phyloP scores from a whole-genome alignment of 768 basidiomycete species.

The Atractiella rhizophila region DNA sequence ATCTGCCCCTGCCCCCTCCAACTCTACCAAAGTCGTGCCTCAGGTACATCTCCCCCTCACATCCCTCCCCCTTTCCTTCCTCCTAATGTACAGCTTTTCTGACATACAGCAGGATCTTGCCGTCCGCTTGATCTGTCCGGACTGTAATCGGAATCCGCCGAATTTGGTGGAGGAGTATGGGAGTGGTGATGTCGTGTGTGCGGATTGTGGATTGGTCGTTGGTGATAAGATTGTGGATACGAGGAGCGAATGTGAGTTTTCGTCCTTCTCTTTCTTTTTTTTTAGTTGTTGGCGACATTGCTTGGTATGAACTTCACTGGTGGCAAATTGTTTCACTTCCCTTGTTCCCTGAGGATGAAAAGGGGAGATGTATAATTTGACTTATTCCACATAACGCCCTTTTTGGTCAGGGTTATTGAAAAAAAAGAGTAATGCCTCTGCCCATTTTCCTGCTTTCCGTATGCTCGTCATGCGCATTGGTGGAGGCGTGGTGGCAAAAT shows the following conservation, averaged over 20 bases:
- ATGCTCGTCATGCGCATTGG: too few relatives aligned
- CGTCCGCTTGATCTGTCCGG: conserved; percentile 44
- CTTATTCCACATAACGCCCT: background rate
- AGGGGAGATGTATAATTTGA: conserved; percentile 1
- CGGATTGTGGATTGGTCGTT: conserved; percentile 66
- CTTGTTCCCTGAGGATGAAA: background rate
- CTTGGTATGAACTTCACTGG: conserved; percentile 23
- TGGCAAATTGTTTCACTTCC: conserved; percentile 5
- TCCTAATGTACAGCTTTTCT: too few relatives aligned
- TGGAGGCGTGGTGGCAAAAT: too few relatives aligned
- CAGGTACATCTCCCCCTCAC: too few relatives aligned
- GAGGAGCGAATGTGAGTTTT: conserved; percentile 75
- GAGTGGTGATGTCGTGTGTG: too few relatives aligned
- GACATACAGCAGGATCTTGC: conserved; percentile 10
- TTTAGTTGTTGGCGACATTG: conserved; percentile 17
- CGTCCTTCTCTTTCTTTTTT: background rate
- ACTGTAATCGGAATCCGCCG: conserved; percentile 46
- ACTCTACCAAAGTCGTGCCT: too few relatives aligned
- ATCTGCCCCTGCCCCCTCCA: too few relatives aligned
- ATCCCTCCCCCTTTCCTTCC: too few relatives aligned
- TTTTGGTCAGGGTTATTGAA: conserved; percentile 16
- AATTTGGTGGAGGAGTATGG: conserved; percentile 83
- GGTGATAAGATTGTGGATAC: conserved; percentile 95
- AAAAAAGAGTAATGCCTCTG: background rate
- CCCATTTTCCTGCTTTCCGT: conserved; percentile 2